Base-by-base conservation (phyloP, 2,329 filamentous ascomycete genomes). In the Aspergillus caelatus region DNA sequence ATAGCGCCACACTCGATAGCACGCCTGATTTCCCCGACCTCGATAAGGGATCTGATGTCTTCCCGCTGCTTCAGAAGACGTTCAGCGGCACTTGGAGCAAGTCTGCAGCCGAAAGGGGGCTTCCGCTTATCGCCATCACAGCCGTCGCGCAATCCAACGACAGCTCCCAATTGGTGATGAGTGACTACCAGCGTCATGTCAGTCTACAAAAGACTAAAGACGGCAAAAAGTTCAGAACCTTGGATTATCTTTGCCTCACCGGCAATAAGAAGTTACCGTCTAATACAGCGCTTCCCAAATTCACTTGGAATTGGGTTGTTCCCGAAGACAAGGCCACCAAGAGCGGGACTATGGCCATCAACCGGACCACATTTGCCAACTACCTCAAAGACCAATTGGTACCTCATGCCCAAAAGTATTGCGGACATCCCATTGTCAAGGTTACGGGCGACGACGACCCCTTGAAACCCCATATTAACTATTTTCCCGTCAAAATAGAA, bases 261-360 rank as follows among this genome's bases (percentile, higher is more conserved):
- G 28, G 39, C 14, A 32, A 59, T 10, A 41, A 56, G 16, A 55
- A 59, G 6, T 23, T 36, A 5, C 50, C 12, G 4, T 62, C 1
- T 36, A 36, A 36, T 36, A 50, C 61, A 4, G 1, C 26, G 1
- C 26, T 56, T 45, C 32, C 58, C 1, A 19, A n/a, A 5, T 59
- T 64, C 19, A 21, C 52, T 32, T 64, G 62, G 62, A 64, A 64
- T 43, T 64, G 62, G 62, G 43, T 62, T 3, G 10, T n/a, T 16
- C 55, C 59, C 1, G 9, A 60, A 11, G 34, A 62, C 16, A 23
- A 59, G 21, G 30, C 28, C 2, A 41, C 50, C 10, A n/a, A 11
- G 4, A 64, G 62, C 41, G 62, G 62, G 16, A 28, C 57, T 14
- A 46, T 64, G 23, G 36, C 59, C n/a, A 62, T 64, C 56, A 64